Base-by-base conservation (phyloP, 2,329 filamentous ascomycete species). In the Diplodia intermedia region DNA sequence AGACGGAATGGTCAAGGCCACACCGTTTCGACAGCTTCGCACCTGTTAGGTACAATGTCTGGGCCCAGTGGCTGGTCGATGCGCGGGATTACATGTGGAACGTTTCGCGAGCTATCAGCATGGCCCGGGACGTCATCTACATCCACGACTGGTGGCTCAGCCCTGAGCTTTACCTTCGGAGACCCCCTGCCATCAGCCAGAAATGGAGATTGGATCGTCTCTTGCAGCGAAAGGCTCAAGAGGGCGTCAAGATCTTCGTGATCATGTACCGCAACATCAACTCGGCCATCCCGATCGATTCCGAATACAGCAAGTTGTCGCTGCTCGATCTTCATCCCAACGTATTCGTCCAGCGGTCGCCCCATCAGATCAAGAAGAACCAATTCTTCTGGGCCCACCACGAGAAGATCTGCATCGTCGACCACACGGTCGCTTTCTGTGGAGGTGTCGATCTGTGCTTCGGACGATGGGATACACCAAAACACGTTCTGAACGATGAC, bases 71-170 rank as follows among this genome's bases (percentile, higher is more conserved):
- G 94, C 86, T 99, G 9, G 94, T 99, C 0, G 95, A 99, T 79
- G 95, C 92, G 18, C 89, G 95, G 72, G 95, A 99, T 78, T 96
- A 98, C 83, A 98, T 98, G 94, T 99, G 95, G 95, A 97, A 97
- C 77, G 93, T 98, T 8, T 98, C 94, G 12, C 88, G 94, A 71
- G 95, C 95, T 14, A 96, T 99, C 74, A 95, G 93, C 77, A 97
- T 97, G 89, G 95, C 95, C 9, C 92, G 92, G 74, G 95, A 98
- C 81, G 94, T 98, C 70, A 94, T 99, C 73, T 98, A 98, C 79
- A 98, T 99, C 70, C 95, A 99, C 78, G 95, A 98, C 79, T 99
- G 95, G 95, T 99, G 95, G 95, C 82, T 99, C 50, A 97, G 92
- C 73, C 95, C 95, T 0, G 94, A 99, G 79, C 82, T 99, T 54